These are phyloP conservation scores for Talaromyces sp. DNA, from an alignment of 2,329 filamentous ascomycete genomes.

Conservation along the genomic window DNA sequence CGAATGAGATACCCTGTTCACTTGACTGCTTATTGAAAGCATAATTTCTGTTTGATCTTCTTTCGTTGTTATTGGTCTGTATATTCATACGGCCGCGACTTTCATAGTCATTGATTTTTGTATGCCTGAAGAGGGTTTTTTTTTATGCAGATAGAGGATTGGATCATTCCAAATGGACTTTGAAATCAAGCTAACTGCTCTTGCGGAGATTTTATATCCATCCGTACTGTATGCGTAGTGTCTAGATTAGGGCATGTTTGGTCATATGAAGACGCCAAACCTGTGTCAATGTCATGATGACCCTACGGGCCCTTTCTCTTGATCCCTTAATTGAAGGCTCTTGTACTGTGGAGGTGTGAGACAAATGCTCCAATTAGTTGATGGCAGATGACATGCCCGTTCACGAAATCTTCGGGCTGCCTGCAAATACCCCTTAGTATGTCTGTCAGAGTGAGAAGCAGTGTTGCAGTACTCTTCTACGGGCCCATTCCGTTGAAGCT, in stretches of 20 bases:
- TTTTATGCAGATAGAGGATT: slow-evolving; percentile 4
- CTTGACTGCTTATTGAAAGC: not conserved
- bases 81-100: not conserved
- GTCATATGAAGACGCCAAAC: not conserved
- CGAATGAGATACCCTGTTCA: slow-evolving; percentile 15
- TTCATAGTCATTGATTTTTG: not conserved
- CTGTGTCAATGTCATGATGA: not conserved
- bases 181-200: slow-evolving; percentile 2
- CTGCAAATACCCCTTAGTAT: not conserved
- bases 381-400: not conserved
- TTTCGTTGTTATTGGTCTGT: not conserved
- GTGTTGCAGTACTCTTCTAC: not conserved
- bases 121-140: not conserved
- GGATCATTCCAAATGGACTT: not conserved
- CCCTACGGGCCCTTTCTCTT: too few relatives aligned
- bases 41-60: slow-evolving; percentile 1
- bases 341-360: too few relatives aligned
- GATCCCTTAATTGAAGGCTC: too few relatives aligned
- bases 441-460: not conserved
- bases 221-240: too few relatives aligned
- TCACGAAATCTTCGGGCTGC: not conserved
- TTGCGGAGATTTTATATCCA: not conserved
- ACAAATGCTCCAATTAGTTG: too few relatives aligned
- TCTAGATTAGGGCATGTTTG: not conserved
- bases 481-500: not conserved